Conservation (phyloP, 208 protist genomes). For the Tritrichomonas musculus region DNA sequence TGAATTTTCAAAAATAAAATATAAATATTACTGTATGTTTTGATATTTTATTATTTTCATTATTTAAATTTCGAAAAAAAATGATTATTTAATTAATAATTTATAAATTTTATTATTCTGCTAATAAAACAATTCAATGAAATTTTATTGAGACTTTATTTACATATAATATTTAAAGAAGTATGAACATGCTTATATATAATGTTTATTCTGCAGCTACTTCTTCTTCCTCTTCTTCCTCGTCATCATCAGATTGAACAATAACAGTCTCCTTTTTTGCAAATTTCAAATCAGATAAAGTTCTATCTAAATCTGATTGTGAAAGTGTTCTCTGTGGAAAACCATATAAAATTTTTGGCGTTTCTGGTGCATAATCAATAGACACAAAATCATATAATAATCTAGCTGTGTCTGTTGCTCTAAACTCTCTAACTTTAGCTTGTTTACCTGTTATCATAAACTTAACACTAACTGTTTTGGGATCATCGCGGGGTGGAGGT, state of each 20-base stretch:
- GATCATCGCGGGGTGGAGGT: neutral
- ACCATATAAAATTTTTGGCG: neutral
- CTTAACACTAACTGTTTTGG: neutral
- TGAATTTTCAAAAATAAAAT: too few species aligned
- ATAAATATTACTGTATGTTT: too few species aligned
- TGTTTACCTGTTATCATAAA: neutral
- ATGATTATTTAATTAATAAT: too few species aligned
- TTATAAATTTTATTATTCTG: too few species aligned
- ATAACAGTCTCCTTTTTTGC: neutral
- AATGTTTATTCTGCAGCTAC: too few species aligned
- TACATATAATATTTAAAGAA: too few species aligned
- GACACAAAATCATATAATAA: neutral
- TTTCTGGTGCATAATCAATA: neutral
- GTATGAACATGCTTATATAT: too few species aligned
- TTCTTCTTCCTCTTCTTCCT: too few species aligned
- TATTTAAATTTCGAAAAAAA: too few species aligned
- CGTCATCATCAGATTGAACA: neutral
- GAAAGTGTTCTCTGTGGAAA: neutral
- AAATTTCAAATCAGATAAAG: neutral
- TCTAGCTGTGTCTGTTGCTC: neutral
- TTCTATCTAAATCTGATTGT: neutral
- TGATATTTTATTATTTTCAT: too few species aligned
- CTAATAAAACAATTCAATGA: too few species aligned
- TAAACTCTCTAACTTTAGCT: neutral
- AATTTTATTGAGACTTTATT: too few species aligned